Base-by-base conservation (phyloP, 352 stramenopile genomes). In the Blastocystis sp. region DNA sequence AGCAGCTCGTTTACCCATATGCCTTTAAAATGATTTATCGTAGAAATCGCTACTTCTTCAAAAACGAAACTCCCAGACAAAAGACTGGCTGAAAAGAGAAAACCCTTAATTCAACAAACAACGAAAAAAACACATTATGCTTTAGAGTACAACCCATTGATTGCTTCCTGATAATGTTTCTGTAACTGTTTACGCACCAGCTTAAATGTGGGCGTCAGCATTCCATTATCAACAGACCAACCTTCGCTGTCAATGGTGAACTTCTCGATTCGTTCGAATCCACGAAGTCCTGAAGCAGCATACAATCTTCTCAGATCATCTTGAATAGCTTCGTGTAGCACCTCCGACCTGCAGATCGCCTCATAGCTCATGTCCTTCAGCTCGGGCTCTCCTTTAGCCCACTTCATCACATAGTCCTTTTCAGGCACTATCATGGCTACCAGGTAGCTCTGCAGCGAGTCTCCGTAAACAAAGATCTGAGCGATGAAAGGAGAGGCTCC, bases 171-270 rank as follows among this genome's bases (percentile, higher is more conserved):
- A 76, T 95, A 95, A 53, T 91, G 88, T 64, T 94, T 91, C 47
- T 92, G 91, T 15, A 95, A 91, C 87, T 97, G 91, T 43, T 93
- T 93, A 0, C 96, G 92, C 91, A 98, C 98, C 90, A 98, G 92
- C 90, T 98, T 98, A 92, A 98, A 98, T 1, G 96, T 98, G 18
- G 96, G 95, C 15, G 96, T 98, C 43, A 97, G 90, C 45, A 98
- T 91, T 69, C 93, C 93, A 91, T 97, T 98, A 61, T 97, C 95
- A 11, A 94, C 92, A 0, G 91, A 94, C 90, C 97, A 98, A 9
- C 93, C 91, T 50, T 95, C 92, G 5, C 92, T 77, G 90, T 96
- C 92, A 53, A 98, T 82, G 79, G 95, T 91, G 23, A 98, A 91
- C 53, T 94, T 94, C 59, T 94, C 93, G 4, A 97, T 92, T 18